A percentile compares a stretch with the other conserved stretches of the same genome.
phyloP scores from a whole-genome alignment of 2,329 filamentous ascomycete genomes.

The Cladophialophora yegresii region DNA sequence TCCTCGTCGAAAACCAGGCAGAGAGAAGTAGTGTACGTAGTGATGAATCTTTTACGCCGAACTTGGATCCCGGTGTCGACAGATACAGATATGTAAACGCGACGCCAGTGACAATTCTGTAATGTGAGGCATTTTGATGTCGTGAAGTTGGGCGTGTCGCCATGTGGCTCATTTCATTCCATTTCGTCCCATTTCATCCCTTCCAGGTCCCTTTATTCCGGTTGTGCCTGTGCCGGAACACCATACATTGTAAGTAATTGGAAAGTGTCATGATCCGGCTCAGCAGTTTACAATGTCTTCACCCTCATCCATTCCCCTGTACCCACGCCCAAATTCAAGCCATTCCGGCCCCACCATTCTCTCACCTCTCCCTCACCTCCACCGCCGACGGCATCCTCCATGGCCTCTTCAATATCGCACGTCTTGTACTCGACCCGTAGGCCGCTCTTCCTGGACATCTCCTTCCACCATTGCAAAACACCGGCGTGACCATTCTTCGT shows the following conservation, averaged over 20 bases:
- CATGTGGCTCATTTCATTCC: not conserved
- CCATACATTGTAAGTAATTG: not conserved
- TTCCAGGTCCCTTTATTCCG: not conserved
- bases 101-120: not conserved
- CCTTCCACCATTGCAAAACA: conserved; percentile 85
- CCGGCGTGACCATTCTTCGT: conserved; percentile 82
- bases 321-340: conserved; percentile 75
- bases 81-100: not conserved
- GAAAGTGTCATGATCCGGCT: not conserved
- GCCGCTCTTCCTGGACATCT: conserved; percentile 57
- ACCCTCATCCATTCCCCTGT: conserved; percentile 90
- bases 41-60: not conserved
- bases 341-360: conserved; percentile 85
- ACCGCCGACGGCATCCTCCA: conserved; percentile 78
- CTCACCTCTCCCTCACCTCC: conserved; percentile 70
- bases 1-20: too few species aligned
- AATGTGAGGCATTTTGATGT: not conserved
- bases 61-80: not conserved
- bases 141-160: not conserved
- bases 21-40: not conserved
- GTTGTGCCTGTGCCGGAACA: not conserved
- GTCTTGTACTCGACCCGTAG: conserved; percentile 88
- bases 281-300: conserved; percentile 61
- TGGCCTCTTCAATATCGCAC: conserved; percentile 90
- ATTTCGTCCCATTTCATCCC: too few species aligned